Evolutionary conservation across 1,284 basidiomycete species (phyloP).

Genomic region (Ceratobasidium sp.): DNA sequence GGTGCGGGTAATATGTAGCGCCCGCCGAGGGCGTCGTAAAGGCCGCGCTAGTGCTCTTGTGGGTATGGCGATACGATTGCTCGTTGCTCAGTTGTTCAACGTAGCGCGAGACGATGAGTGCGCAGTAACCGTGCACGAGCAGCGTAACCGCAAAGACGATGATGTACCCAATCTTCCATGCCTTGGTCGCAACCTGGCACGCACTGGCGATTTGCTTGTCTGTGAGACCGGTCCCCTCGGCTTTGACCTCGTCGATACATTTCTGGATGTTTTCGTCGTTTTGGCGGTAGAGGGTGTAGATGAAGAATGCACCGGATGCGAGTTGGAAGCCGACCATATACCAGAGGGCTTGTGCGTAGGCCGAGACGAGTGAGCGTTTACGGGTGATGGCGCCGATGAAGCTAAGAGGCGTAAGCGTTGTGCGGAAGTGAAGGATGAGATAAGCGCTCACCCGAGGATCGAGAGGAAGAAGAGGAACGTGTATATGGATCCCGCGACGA

Average conservation of each 20-base stretch:
- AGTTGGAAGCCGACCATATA: conserved; percentile 71
- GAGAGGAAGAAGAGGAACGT: conserved; percentile 15
- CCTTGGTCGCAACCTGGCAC: conserved; percentile 63
- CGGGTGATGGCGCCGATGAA: conserved; percentile 71
- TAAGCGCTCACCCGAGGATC: conserved; percentile 37
- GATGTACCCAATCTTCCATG: conserved; percentile 54
- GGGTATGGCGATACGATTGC: conserved; percentile 51
- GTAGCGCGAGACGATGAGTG: conserved; percentile 75
- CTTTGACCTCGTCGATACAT: conserved; percentile 23
- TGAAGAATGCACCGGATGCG: conserved; percentile 63
- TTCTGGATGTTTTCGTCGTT: conserved; percentile 56
- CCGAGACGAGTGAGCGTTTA: conserved; percentile 69
- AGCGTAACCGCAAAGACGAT: conserved; percentile 60
- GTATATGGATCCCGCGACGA: conserved; percentile 31
- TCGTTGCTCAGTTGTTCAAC: conserved; percentile 67
- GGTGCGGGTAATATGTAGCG: conserved; percentile 33
- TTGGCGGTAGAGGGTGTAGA: conserved; percentile 65
- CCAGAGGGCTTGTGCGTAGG: conserved; percentile 64
- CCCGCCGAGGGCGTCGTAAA: conserved; percentile 21
- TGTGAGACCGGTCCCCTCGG: background rate
- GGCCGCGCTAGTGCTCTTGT: conserved; percentile 31
- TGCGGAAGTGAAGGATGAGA: conserved; percentile 1
- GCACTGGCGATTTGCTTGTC: conserved; percentile 59
- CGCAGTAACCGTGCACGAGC: conserved; percentile 52
- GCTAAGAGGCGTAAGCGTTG: conserved; percentile 55